Conservation (phyloP, 2,329 filamentous ascomycete genomes). For the Monilinia vaccinii-corymbosi region DNA sequence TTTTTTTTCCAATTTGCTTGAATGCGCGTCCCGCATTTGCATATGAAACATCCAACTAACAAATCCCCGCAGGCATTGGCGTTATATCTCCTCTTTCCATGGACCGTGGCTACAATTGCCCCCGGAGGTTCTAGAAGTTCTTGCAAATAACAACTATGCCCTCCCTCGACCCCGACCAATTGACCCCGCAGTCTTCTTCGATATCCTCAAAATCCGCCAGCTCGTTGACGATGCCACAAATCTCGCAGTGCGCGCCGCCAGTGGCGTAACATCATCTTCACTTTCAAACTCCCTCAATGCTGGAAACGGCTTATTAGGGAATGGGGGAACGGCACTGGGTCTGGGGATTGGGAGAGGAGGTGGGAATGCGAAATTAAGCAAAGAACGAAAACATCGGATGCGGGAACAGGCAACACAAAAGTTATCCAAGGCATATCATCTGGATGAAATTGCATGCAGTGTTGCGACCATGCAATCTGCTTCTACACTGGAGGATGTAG, state of each 20-base stretch:
- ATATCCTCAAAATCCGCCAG: slow-evolving; percentile 72
- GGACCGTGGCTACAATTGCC: slow-evolving; percentile 77
- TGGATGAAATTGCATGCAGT: slow-evolving; percentile 77
- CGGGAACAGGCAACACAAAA: slow-evolving; percentile 72
- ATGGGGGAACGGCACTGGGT: slow-evolving; percentile 42
- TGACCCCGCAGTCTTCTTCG: slow-evolving; percentile 73
- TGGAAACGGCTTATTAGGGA: slow-evolving; percentile 40
- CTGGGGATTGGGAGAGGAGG: slow-evolving; percentile 47
- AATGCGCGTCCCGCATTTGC: background rate
- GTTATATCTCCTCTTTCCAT: slow-evolving; percentile 75
- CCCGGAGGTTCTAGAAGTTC: slow-evolving; percentile 66
- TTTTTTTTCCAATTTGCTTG: background rate
- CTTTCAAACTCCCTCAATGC: slow-evolving; percentile 47
- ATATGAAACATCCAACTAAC: background rate
- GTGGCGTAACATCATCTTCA: slow-evolving; percentile 57
- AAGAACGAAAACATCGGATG: slow-evolving; percentile 70
- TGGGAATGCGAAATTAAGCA: slow-evolving; percentile 58
- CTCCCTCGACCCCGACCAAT: slow-evolving; percentile 67
- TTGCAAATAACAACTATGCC: slow-evolving; percentile 73
- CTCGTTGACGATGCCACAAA: slow-evolving; percentile 73
- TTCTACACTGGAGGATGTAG: slow-evolving; percentile 68
- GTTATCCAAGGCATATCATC: slow-evolving; percentile 64
- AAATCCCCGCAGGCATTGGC: slow-evolving; percentile 57
- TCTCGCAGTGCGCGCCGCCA: slow-evolving; percentile 68
- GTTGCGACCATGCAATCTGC: slow-evolving; percentile 78